phyloP scores from a whole-genome alignment of 2,329 filamentous ascomycete species.

The Aspergillus unguis region DNA sequence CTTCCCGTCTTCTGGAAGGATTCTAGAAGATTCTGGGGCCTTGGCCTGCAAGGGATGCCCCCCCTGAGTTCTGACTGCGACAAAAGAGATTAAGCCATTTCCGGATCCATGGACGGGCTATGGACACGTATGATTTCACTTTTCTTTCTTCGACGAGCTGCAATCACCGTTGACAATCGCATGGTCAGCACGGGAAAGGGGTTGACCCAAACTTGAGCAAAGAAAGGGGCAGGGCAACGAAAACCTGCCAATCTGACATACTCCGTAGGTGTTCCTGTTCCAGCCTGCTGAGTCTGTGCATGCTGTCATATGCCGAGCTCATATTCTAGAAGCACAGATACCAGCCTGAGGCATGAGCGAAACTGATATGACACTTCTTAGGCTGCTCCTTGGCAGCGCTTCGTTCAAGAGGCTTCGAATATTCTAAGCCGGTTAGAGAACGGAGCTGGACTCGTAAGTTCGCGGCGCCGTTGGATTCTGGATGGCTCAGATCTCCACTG shows the following conservation, averaged over 20 bases:
- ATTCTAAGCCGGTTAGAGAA: not conserved
- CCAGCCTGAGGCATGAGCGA: not conserved
- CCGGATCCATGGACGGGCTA: conserved; percentile 15
- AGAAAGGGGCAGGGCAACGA: not conserved
- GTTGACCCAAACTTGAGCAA: not conserved
- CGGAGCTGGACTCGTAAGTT: not conserved
- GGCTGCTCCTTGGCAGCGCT: not conserved
- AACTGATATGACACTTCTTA: not conserved
- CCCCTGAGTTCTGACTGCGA: not conserved
- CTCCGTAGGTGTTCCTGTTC: not conserved
- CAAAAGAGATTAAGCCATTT: conserved; percentile 17
- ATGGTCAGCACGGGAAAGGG: not conserved
- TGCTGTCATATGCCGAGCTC: not conserved
- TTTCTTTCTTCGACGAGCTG: not conserved
- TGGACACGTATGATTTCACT: conserved; percentile 10
- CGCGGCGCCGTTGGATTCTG: not conserved
- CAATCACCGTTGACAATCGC: not conserved
- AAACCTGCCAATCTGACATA: not conserved
- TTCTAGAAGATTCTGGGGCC: conserved; percentile 24
- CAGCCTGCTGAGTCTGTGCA: not conserved
- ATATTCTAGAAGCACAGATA: not conserved
- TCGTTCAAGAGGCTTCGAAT: not conserved
- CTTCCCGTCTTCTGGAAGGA: conserved; percentile 31
- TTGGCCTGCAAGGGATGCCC: conserved; percentile 1
- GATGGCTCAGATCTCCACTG: not conserved